Evolutionary conservation across 352 stramenopile species (phyloP), one percentile per base, ranked within the genome.

Genomic region (Globisporangium nagaii): DNA sequence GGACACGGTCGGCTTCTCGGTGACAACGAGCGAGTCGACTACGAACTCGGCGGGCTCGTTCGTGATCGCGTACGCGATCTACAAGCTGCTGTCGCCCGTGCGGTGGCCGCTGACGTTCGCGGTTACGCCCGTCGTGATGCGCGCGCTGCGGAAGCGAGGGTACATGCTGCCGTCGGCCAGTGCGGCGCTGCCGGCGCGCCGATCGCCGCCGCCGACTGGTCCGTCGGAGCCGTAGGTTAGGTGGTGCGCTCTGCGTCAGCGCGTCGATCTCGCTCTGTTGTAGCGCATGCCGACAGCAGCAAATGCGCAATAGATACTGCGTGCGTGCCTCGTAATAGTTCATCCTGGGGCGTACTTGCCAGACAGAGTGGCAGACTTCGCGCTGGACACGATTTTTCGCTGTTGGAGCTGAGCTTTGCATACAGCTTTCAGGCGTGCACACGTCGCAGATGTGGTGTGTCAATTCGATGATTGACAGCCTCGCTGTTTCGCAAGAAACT

Each of bases 51-150:
- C 80, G 5, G 79, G 78, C 28, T 89, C 79, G 15, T 75, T 84
- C n/a, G 58, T 93, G n/a, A 82, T 93, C 45, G 68, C 83, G 27
- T 93, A 93, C 59, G 78, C 83, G 12, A 56, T 91, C 46, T 93
- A 91, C 77, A 93, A 93, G 56, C 42, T 93, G 39, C 51, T 82
- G 20, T 56, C 76, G n/a, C 83, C 83, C 6, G 52, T 93, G 28
- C 83, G 83, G 20, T 93, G 83, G 83, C 80, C 80, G 8, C 65
- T 93, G 11, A 93, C 83, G 27, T 89, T 91, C 57, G 79, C 77
- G 10, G 75, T 90, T 25, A 91, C 83, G 9, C 83, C 83, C 9
- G 63, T 93, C 6, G 78, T 93, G 37, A 64, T 93, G 53, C 79
- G 80, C 25, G 75, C 67, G n/a, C 52, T 92, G 54, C 78, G 81